phyloP scores from a whole-genome alignment of 495 filamentous ascomycete species.

The Melanomma pulvis-pyrius region DNA sequence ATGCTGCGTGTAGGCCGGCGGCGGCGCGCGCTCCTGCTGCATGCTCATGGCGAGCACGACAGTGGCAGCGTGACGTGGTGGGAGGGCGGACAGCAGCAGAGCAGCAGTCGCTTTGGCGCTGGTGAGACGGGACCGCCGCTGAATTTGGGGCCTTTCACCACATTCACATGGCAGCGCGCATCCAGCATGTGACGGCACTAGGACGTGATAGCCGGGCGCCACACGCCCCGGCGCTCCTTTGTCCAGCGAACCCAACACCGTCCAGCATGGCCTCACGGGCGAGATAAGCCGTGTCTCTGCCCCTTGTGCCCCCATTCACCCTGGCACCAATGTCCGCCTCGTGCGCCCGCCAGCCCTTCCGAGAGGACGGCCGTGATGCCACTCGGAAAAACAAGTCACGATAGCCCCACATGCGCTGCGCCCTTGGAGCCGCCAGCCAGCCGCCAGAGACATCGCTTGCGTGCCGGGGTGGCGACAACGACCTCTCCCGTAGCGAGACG shows the following conservation, averaged over 20 bases:
- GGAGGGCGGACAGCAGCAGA: neutral
- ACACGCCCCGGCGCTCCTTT: constrained; percentile 2
- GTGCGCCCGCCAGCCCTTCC: too few relatives aligned
- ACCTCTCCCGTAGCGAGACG: neutral
- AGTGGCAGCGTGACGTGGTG: constrained; percentile 6
- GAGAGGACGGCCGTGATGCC: neutral
- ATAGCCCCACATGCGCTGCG: constrained; percentile 2
- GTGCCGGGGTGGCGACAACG: neutral
- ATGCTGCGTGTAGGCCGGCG: constrained; percentile 42
- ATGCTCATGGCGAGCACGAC: constrained; percentile 23
- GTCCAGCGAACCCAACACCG: neutral
- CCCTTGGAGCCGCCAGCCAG: neutral
- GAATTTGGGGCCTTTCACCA: neutral
- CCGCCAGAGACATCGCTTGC: neutral
- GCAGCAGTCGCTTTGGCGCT: neutral
- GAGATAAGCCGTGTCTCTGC: constrained; percentile 1
- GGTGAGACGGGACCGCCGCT: constrained; percentile 5
- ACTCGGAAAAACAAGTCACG: neutral
- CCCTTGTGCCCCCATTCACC: neutral
- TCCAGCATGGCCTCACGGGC: neutral
- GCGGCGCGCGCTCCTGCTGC: constrained; percentile 37
- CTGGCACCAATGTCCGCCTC: too few relatives aligned
- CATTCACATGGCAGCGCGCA: constrained; percentile 24
- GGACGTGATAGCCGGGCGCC: constrained; percentile 9
- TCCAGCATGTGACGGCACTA: constrained; percentile 15